Conservation (phyloP, 257 asterid species). For the Nicotiana otophora region DNA sequence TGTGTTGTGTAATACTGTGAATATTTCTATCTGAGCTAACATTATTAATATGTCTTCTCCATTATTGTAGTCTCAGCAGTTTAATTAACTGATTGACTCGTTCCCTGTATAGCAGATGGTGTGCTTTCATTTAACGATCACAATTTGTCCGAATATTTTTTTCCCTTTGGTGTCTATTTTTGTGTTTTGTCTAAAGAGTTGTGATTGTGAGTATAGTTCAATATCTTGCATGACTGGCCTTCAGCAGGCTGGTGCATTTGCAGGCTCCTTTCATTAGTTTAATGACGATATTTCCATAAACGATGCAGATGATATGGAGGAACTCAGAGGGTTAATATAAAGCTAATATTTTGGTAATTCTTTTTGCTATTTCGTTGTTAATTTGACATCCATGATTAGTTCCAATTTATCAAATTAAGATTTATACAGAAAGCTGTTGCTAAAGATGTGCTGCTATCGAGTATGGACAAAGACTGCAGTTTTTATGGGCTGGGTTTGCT, state of each 20-base stretch:
- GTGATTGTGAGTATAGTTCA: background rate
- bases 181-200: background rate
- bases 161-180: background rate
- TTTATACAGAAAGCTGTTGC: background rate
- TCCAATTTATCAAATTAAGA: background rate
- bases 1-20: background rate
- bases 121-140: background rate
- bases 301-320: constrained; percentile 48
- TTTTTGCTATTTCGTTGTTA: background rate
- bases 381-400: background rate
- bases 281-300: constrained; percentile 66
- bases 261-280: constrained; percentile 33
- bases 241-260: constrained; percentile 1
- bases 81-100: background rate
- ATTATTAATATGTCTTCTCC: background rate
- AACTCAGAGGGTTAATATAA: constrained; percentile 16
- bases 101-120: background rate
- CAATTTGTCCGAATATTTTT: background rate
- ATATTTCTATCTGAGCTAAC: background rate
- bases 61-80: background rate
- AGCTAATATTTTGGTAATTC: constrained; percentile 14
- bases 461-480: background rate
- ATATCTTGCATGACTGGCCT: background rate
- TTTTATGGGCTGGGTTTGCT: background rate
- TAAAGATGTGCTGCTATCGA: background rate